Evolutionary conservation across 352 stramenopile species (phyloP).

Genomic region (Globisporangium sylvaticum): DNA sequence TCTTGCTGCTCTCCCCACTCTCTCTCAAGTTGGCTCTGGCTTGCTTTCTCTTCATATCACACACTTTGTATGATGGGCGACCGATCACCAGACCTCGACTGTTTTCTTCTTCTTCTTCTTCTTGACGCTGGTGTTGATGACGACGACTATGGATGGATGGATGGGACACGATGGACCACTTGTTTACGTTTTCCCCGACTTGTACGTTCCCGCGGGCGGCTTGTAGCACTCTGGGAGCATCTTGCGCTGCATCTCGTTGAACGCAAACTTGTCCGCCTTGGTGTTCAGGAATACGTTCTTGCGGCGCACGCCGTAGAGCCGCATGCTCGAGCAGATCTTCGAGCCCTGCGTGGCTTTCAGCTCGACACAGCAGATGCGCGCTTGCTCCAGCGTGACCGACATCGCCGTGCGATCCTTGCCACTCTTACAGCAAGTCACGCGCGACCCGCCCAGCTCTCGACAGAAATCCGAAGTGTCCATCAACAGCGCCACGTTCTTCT

Average conservation of each 20-base stretch:
- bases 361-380: conserved; percentile 52
- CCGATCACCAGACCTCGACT: neutral
- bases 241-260: conserved; percentile 86
- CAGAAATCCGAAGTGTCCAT: conserved; percentile 85
- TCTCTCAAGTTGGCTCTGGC: neutral
- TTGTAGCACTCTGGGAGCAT: conserved; percentile 86
- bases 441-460: conserved; percentile 83
- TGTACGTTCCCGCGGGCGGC: conserved; percentile 76
- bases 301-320: conserved; percentile 65
- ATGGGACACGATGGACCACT: neutral
- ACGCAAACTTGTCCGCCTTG: conserved; percentile 81
- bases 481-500: conserved; percentile 78
- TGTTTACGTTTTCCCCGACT: conserved; percentile 68
- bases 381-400: conserved; percentile 94
- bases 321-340: conserved; percentile 68
- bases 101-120: neutral
- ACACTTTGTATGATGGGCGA: neutral
- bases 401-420: conserved; percentile 97
- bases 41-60: conserved; percentile 9
- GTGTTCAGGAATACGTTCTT: conserved; percentile 85
- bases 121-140: neutral
- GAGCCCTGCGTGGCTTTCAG: conserved; percentile 53
- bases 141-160: neutral
- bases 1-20: neutral
- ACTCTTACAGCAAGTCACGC: conserved; percentile 96